Base-by-base conservation (phyloP, 2,329 filamentous ascomycete genomes). In the Phoma sp. region DNA sequence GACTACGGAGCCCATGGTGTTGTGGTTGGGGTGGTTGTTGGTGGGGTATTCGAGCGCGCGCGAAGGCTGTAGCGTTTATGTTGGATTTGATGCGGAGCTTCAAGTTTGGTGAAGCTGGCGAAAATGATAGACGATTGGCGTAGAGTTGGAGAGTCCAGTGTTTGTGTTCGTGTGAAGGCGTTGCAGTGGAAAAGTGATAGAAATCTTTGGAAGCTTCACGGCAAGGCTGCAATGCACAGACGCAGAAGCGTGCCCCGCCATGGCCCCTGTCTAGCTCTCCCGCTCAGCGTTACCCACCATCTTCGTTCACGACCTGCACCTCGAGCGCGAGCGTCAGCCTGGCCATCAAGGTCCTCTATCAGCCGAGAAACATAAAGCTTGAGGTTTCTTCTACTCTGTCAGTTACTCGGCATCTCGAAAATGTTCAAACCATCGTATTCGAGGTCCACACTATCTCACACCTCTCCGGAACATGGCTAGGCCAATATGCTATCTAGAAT, bases 1-100 rank as follows among this genome's bases (percentile, higher is more conserved):
- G 44, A 96, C 90, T 60, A 97, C 90, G 69, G 92, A 96, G 68
- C 92, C 92, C 86, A 88, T 88, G 48, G 36, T 64, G 46, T 50
- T 40, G n/a, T 33, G 39, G 22, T 24, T 57, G 38, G 6, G 19
- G 22, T 29, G 29, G 36, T 15, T 12, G 39, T 29, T 43, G 33
- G 40, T 25, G 41, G 40, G 39, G 17, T 24, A 2, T 39, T 31
- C 19, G 43, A 43, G 25, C 21, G 38, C 31, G 27, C 37, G 38
- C 8, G 29, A 21, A 37, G 7, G 44, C 0, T 6, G 44, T 40
- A 21, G 6, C 1, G 35, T 36, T 4, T 33, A n/a, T 24, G 6
- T 24, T 40, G 19, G 19, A 2, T 12, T 31, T 19, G 10, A 4
- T 19, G 4, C 15, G 19, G 17, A 22, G 27, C 4, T n/a, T 38